phyloP scores from a whole-genome alignment of 2,329 filamentous ascomycete genomes.

The Xylariaceae sp. region DNA sequence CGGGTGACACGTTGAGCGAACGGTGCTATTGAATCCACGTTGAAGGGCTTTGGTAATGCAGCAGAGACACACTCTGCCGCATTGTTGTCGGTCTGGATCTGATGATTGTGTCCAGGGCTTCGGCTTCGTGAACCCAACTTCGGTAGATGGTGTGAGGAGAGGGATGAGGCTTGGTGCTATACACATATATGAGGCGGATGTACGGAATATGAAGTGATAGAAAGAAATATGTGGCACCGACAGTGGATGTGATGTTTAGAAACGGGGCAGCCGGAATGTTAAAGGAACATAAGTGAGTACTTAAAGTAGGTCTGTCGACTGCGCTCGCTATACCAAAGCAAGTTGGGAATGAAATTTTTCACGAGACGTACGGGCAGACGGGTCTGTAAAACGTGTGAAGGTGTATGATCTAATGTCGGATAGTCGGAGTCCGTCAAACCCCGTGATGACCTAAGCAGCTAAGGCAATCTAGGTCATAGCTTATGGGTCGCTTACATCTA shows the following conservation, averaged over 20 bases:
- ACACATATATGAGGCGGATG: too few relatives aligned
- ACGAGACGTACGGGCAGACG: too few relatives aligned
- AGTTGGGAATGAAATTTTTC: background rate
- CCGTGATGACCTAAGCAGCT: too few relatives aligned
- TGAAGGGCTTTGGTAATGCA: constrained; percentile 52
- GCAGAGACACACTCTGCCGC: constrained; percentile 62
- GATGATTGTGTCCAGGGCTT: constrained; percentile 13
- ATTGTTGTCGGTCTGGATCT: constrained; percentile 43
- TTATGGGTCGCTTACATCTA: too few relatives aligned
- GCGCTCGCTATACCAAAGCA: background rate
- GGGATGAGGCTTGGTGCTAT: too few relatives aligned
- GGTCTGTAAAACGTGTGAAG: too few relatives aligned
- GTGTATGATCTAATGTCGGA: background rate
- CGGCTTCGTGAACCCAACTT: constrained; percentile 10
- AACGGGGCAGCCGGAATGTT: background rate
- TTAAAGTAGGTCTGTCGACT: background rate
- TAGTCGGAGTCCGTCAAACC: background rate
- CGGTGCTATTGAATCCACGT: constrained; percentile 59
- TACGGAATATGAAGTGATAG: too few relatives aligned
- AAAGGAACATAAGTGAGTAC: too few relatives aligned
- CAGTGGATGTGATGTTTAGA: too few relatives aligned
- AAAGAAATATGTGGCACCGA: too few relatives aligned
- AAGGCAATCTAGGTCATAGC: too few relatives aligned
- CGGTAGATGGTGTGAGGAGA: too few relatives aligned
- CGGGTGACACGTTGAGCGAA: constrained; percentile 41